Conservation (phyloP, 2,329 filamentous ascomycete species). For the Akanthomyces lecanii region DNA sequence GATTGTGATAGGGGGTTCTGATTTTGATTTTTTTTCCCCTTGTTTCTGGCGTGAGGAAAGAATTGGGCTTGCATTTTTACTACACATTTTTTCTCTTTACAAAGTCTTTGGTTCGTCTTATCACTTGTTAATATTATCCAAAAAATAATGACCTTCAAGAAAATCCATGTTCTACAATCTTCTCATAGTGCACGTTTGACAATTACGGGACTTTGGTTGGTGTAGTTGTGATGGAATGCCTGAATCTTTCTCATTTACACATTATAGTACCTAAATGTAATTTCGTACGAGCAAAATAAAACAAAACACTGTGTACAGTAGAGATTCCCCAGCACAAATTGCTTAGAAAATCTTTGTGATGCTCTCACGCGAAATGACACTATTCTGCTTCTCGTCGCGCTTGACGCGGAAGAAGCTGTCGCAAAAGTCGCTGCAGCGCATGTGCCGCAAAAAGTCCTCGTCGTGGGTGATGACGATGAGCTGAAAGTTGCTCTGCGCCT, state of each 20-base stretch:
- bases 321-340: not conserved
- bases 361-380: conserved; percentile 70
- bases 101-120: not conserved
- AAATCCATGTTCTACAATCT: no score
- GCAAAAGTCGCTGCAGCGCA: conserved; percentile 90
- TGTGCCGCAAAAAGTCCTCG: conserved; percentile 88
- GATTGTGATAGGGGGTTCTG: not conserved
- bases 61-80: not conserved
- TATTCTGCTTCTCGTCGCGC: conserved; percentile 80
- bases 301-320: no score
- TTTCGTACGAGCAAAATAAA: not conserved
- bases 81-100: not conserved
- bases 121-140: not conserved
- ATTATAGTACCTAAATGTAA: not conserved
- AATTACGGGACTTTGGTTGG: not conserved
- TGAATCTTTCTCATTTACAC: not conserved
- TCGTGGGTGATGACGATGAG: conserved; percentile 98
- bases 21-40: not conserved
- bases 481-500: conserved; percentile 91
- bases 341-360: conserved; percentile 45
- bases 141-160: not conserved
- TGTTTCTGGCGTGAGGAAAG: not conserved
- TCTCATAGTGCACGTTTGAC: no score
- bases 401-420: conserved; percentile 88
- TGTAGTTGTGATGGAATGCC: not conserved